A percentile compares a stretch with the other conserved stretches of the same genome.
Conservation (phyloP, 495 filamentous ascomycete genomes). For the Cladorrhinum samala region DNA sequence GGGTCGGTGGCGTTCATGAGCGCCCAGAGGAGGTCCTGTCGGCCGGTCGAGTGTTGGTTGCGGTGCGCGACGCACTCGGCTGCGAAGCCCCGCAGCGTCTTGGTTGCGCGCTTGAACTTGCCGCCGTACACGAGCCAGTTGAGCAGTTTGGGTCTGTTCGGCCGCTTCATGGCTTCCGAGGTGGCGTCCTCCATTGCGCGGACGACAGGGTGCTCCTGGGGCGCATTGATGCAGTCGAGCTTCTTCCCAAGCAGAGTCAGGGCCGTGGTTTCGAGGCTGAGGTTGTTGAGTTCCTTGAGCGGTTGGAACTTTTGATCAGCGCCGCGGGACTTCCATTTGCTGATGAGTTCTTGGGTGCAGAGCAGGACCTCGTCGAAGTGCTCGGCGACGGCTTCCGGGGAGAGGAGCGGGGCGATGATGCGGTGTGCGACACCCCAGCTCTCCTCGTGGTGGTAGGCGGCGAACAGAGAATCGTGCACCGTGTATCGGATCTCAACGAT, state of each 20-base stretch:
- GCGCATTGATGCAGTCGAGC: slow-evolving; percentile 59
- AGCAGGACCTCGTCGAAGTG: slow-evolving; percentile 65
- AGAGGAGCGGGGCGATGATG: slow-evolving; percentile 62
- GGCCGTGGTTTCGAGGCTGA: slow-evolving; percentile 64
- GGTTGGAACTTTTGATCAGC: slow-evolving; percentile 45
- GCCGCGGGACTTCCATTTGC: slow-evolving; percentile 61
- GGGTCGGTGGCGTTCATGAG: slow-evolving; percentile 61
- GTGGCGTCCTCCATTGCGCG: slow-evolving; percentile 61
- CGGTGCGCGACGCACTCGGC: slow-evolving; percentile 54
- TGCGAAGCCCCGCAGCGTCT: slow-evolving; percentile 45
- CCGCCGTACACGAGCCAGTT: slow-evolving; percentile 48
- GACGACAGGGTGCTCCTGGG: slow-evolving; percentile 56
- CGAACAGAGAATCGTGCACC: slow-evolving; percentile 62
- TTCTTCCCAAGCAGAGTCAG: slow-evolving; percentile 58
- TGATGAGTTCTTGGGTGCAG: slow-evolving; percentile 56
- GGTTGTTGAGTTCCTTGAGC: slow-evolving; percentile 60
- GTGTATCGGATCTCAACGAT: slow-evolving; percentile 54
- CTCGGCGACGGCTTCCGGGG: slow-evolving; percentile 49
- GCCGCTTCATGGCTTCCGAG: slow-evolving; percentile 49
- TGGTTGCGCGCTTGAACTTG: slow-evolving; percentile 52
- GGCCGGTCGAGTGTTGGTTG: slow-evolving; percentile 50
- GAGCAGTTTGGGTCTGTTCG: slow-evolving; percentile 48
- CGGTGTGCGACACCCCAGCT: slow-evolving; percentile 69
- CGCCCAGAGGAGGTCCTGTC: slow-evolving; percentile 62
- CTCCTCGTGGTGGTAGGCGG: slow-evolving; percentile 54